Conservation (phyloP, 2,329 filamentous ascomycete genomes). For the Exophiala sideris region DNA sequence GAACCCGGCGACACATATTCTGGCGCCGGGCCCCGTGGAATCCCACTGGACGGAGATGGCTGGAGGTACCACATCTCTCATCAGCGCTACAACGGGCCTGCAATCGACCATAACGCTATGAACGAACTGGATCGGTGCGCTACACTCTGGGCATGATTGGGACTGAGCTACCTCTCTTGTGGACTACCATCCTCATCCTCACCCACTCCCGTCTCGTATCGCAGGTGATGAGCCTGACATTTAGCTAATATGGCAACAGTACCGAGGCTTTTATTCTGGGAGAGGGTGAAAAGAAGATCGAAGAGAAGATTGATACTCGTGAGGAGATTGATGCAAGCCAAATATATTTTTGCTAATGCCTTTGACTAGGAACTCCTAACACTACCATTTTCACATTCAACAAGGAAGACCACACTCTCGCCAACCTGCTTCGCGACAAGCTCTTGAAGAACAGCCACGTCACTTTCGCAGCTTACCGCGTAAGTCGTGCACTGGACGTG, state of each 20-base stretch:
- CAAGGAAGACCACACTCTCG: constrained; percentile 96
- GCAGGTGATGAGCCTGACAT: neutral
- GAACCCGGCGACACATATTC: neutral
- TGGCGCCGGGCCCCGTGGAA: constrained; percentile 3
- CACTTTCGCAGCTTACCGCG: constrained; percentile 88
- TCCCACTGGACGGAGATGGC: constrained; percentile 2
- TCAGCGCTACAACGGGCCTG: neutral
- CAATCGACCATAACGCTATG: constrained; percentile 5
- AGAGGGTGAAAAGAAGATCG: constrained; percentile 90
- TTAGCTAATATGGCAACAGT: constrained; percentile 46
- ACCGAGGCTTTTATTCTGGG: constrained; percentile 90
- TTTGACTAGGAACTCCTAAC: constrained; percentile 72
- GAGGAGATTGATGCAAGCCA: constrained; percentile 38
- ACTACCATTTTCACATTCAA: constrained; percentile 93
- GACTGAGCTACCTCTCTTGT: neutral
- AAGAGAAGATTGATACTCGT: constrained; percentile 86
- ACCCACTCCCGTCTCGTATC: neutral
- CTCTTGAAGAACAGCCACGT: constrained; percentile 82
- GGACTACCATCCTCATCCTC: neutral
- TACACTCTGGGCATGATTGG: neutral
- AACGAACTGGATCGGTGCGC: constrained; percentile 19
- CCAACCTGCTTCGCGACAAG: constrained; percentile 81
- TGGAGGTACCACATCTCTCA: constrained; percentile 13
- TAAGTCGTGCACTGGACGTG: constrained; percentile 43
- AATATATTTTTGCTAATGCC: neutral